Evolutionary conservation across 148 eudicot species (phyloP).

Genomic region (Arbutus unedo): DNA sequence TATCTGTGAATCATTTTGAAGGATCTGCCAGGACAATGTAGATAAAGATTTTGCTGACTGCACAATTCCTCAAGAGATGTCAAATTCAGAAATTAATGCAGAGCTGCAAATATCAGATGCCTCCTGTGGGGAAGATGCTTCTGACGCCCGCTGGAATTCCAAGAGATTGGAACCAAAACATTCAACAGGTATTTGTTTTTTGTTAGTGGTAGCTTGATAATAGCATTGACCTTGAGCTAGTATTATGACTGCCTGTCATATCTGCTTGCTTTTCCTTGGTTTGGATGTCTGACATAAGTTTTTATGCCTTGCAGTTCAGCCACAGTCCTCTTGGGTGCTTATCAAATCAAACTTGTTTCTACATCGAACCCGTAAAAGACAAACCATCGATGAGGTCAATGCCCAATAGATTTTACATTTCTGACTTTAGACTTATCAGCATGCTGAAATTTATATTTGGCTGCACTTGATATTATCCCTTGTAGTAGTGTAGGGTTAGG

Average conservation of each 20-base stretch:
- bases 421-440: background rate
- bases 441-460: background rate
- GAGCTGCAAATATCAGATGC: conserved; percentile 90
- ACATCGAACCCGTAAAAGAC: conserved; percentile 81
- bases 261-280: conserved; percentile 10
- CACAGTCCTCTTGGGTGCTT: conserved; percentile 68
- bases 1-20: conserved; percentile 28
- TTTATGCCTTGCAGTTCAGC: conserved; percentile 39
- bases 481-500: background rate
- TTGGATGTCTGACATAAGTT: conserved; percentile 10
- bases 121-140: conserved; percentile 63
- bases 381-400: conserved; percentile 83
- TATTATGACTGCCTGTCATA: conserved; percentile 1
- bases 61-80: conserved; percentile 89
- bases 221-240: conserved; percentile 3
- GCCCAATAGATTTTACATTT: background rate
- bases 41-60: conserved; percentile 82
- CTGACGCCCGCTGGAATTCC: conserved; percentile 33
- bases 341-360: conserved; percentile 78
- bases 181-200: conserved; percentile 46
- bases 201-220: conserved; percentile 8
- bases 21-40: conserved; percentile 90
- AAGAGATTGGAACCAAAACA: conserved; percentile 35
- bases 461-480: background rate
- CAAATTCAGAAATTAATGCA: conserved; percentile 80